Conservation (phyloP, 208 protist species). For the Crithidia sp. region DNA sequence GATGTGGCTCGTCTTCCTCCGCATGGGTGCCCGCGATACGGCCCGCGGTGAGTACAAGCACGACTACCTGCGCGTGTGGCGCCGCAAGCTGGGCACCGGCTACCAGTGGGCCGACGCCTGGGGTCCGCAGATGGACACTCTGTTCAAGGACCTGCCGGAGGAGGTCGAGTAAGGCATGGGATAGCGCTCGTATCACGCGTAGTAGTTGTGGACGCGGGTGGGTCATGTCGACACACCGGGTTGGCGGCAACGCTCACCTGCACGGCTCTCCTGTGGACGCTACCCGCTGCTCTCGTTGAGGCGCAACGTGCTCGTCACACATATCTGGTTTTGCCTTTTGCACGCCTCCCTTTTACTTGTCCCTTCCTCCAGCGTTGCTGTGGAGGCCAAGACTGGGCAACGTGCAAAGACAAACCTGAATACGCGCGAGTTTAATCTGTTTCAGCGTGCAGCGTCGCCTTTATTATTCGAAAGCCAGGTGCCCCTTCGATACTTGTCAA, state of each 20-base stretch:
- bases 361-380: no score
- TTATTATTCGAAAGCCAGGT: no score
- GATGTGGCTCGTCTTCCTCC: conserved; percentile 75
- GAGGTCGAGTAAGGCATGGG: conserved; percentile 54
- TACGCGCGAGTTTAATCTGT: no score
- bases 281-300: no score
- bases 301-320: no score
- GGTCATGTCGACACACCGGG: background rate
- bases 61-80: conserved; percentile 85
- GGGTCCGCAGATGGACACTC: conserved; percentile 78
- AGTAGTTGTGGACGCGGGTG: conserved; percentile 6
- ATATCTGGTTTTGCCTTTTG: background rate
- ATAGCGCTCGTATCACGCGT: background rate
- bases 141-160: conserved; percentile 85
- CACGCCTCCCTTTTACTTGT: background rate
- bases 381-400: no score
- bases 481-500: no score
- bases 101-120: conserved; percentile 91
- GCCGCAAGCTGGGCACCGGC: conserved; percentile 85
- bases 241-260: background rate
- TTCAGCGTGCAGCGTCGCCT: no score
- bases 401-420: no score
- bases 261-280: no score
- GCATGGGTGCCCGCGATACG: conserved; percentile 58
- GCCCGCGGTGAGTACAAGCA: conserved; percentile 72